Evolutionary conservation across 192 early-diverging fungal genomes (phyloP), one percentile per base, ranked within the genome.

Genomic region (Radiomyces spectabilis): DNA sequence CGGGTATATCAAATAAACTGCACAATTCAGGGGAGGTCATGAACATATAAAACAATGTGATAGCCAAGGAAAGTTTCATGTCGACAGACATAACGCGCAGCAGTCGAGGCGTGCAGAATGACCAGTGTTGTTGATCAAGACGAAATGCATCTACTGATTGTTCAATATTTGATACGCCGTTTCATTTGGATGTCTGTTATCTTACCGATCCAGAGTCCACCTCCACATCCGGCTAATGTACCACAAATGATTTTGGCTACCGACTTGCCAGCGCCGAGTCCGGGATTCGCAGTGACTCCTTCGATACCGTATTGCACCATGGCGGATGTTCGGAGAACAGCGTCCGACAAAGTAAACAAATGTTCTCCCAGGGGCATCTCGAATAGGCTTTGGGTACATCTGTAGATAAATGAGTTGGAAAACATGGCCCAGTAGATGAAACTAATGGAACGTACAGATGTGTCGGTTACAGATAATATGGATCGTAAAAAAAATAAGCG

Each of bases 281-380:
- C 61, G 22, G 27, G n/a, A n/a, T n/a, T n/a, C n/a, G n/a, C 42
- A 5, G 31, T 40, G 4, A 55, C 61, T 12, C 61, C 61, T 30
- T 63, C 61, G 1, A 63, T 53, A 49, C 61, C 61, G 33, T 30
- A 31, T 10, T 38, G 37, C 10, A 41, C 53, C 33, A 63, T 54
- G 8, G 51, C 42, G 41, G 49, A 32, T 16, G 40, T 34, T 9
- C 61, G 61, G 16, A 31, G 38, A n/a, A 55, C 12, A 29, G 39
- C 61, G 32, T 63, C 61, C 15, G 43, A 34, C 24, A 48, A 6
- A 3, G 27, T 27, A 48, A 48, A 48, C 4, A n/a, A 9, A 31
- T 48, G 27, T 48, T 48, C 46, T 27, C 24, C 46, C 19, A 55
- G 19, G 26, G 45, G 12, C 18, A 45, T 35, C 10, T 13, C 33